Percentiles rank a stretch among this genome's conserved stretches.
These are phyloP conservation scores for Sporothrix protearum DNA, from an alignment of 2,329 filamentous ascomycete species.

Conservation along the genomic window DNA sequence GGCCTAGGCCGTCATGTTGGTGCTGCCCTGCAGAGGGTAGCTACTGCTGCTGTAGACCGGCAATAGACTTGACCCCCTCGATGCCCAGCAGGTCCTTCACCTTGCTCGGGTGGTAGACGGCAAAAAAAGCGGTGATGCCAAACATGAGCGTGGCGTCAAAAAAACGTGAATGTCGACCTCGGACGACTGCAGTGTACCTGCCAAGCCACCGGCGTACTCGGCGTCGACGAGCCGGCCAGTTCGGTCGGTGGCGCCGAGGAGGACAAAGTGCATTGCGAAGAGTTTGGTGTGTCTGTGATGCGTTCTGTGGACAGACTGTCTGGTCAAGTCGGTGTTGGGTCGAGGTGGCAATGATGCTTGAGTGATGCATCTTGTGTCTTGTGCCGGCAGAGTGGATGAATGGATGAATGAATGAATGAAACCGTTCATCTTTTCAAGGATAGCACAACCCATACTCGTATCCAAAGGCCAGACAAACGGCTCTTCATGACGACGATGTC, in stretches of 20 bases:
- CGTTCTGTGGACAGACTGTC: neutral
- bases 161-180: conserved; percentile 36
- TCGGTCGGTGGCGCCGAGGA: neutral
- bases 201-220: conserved; percentile 38
- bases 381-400: neutral
- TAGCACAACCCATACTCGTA: neutral
- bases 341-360: neutral
- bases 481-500: neutral
- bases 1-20: neutral
- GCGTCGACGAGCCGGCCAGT: conserved; percentile 41
- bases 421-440: neutral
- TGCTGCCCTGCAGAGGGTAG: conserved; percentile 1
- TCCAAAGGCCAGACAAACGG: neutral
- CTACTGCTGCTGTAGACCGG: neutral
- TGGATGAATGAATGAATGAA: neutral
- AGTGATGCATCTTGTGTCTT: neutral
- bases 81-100: neutral
- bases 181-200: conserved; percentile 32
- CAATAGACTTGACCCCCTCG: neutral
- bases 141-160: conserved; percentile 35
- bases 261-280: neutral
- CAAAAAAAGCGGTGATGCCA: conserved; percentile 23
- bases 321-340: neutral
- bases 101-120: conserved; percentile 12
- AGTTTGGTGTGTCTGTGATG: neutral